phyloP scores from a whole-genome alignment of 2,329 filamentous ascomycete genomes.

The Madurella fahalii region DNA sequence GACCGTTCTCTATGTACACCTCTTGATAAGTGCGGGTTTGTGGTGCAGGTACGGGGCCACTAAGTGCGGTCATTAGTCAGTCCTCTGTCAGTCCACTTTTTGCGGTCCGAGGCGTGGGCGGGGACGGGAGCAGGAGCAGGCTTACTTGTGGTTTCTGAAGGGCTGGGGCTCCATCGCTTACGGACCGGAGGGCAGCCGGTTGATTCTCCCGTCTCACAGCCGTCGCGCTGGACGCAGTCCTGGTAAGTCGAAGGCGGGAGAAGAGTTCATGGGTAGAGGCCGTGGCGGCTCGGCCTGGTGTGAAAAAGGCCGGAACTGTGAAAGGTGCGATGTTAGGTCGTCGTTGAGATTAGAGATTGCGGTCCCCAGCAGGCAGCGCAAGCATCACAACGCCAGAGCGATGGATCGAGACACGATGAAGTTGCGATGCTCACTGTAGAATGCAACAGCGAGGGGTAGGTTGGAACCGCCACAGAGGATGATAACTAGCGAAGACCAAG shows the following conservation, averaged over 20 bases:
- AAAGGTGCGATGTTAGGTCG: background rate
- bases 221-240: background rate
- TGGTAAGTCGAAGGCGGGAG: background rate
- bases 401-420: too few species aligned
- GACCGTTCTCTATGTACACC: constrained; percentile 59
- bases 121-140: background rate
- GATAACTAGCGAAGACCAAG: too few species aligned
- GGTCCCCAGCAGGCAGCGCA: background rate
- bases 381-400: background rate
- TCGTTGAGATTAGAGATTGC: background rate
- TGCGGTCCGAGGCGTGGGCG: background rate
- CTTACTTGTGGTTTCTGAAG: constrained; percentile 13
- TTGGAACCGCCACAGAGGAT: too few species aligned
- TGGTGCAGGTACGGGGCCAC: background rate
- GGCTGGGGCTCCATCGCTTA: constrained; percentile 13
- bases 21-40: constrained; percentile 3
- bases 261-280: constrained; percentile 1
- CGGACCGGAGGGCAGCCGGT: constrained; percentile 1
- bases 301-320: background rate
- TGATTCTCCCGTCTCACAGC: background rate
- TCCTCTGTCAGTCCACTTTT: background rate
- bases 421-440: too few species aligned
- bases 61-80: constrained; percentile 5
- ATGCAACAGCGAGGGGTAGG: too few species aligned
- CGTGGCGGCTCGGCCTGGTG: background rate